Evolutionary conservation across 2,329 filamentous ascomycete genomes (phyloP).

Genomic region (Sarocladium strictum): DNA sequence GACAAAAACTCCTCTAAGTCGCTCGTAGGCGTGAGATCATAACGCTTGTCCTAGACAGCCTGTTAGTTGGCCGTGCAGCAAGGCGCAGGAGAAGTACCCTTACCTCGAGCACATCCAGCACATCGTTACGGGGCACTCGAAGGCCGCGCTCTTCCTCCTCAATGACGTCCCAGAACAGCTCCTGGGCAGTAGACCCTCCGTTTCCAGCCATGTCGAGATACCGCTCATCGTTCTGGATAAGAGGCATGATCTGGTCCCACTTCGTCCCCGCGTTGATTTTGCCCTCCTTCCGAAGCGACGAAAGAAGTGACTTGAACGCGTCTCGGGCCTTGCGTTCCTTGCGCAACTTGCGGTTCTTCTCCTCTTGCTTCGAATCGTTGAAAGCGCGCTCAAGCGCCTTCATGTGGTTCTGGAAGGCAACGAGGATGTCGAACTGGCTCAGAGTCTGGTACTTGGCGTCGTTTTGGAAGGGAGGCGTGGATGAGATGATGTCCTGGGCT

Average conservation of each 20-base stretch:
- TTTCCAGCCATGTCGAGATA: constrained; percentile 82
- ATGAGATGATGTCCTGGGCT: constrained; percentile 75
- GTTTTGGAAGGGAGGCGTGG: constrained; percentile 68
- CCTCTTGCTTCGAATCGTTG: constrained; percentile 83
- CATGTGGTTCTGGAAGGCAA: constrained; percentile 91
- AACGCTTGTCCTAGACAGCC: constrained; percentile 68
- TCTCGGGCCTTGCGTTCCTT: constrained; percentile 85
- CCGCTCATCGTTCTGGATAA: constrained; percentile 73
- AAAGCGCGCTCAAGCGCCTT: constrained; percentile 84
- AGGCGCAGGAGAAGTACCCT: constrained; percentile 26
- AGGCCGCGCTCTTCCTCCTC: constrained; percentile 91
- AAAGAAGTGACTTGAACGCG: constrained; percentile 66
- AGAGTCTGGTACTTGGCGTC: constrained; percentile 83
- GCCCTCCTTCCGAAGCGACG: constrained; percentile 66
- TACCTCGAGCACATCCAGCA: constrained; percentile 84
- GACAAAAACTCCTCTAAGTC: constrained; percentile 82
- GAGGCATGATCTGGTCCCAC: constrained; percentile 74
- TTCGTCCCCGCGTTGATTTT: constrained; percentile 87
- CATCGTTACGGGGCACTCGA: constrained; percentile 72
- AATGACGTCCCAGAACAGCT: constrained; percentile 92
- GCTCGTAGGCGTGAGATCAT: constrained; percentile 82
- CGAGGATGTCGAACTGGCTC: constrained; percentile 84
- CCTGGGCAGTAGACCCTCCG: constrained; percentile 75
- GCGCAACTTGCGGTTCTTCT: constrained; percentile 75
- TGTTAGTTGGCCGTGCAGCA: constrained; percentile 12